Percentiles rank a stretch among this genome's conserved stretches.
These are phyloP conservation scores for Boletus pseudopeckii DNA, from an alignment of 768 basidiomycete genomes.

Conservation along the genomic window DNA sequence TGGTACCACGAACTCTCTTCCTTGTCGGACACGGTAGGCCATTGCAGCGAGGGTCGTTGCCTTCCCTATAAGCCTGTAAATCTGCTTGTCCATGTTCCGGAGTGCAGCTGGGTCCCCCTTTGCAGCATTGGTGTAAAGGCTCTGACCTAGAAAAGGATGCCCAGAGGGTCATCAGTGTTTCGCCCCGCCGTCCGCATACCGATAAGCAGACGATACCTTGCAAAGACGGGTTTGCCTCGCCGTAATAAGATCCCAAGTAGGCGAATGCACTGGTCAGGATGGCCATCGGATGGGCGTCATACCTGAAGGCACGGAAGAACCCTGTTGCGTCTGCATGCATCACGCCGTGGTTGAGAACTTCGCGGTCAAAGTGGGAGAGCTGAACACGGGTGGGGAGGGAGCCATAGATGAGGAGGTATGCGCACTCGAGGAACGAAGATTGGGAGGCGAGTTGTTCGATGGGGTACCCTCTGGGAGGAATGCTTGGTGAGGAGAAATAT, in stretches of 20 bases:
- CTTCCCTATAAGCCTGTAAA: conserved; percentile 84
- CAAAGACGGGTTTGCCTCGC: conserved; percentile 85
- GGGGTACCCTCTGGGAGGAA: conserved; percentile 69
- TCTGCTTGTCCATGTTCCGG: conserved; percentile 87
- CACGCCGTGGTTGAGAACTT: conserved; percentile 75
- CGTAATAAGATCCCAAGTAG: conserved; percentile 84
- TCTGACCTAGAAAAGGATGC: conserved; percentile 52
- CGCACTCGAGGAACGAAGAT: conserved; percentile 76
- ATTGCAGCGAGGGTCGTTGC: conserved; percentile 90
- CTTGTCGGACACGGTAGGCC: conserved; percentile 92
- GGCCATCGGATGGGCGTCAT: conserved; percentile 91
- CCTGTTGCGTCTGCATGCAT: conserved; percentile 66
- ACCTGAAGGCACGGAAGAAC: conserved; percentile 73
- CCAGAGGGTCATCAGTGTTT: not conserved
- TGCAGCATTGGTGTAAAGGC: conserved; percentile 68
- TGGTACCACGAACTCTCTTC: conserved; percentile 81
- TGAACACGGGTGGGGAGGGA: conserved; percentile 65
- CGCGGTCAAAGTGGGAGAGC: conserved; percentile 60
- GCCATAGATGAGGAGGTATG: conserved; percentile 89
- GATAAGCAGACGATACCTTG: conserved; percentile 46
- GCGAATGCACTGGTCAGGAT: conserved; percentile 85
- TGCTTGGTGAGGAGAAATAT: not conserved
- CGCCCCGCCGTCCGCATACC: not conserved
- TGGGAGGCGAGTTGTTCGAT: conserved; percentile 85
- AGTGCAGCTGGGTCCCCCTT: conserved; percentile 64